Conservation (phyloP, 257 asterid genomes). For the Capsicum pubescens region DNA sequence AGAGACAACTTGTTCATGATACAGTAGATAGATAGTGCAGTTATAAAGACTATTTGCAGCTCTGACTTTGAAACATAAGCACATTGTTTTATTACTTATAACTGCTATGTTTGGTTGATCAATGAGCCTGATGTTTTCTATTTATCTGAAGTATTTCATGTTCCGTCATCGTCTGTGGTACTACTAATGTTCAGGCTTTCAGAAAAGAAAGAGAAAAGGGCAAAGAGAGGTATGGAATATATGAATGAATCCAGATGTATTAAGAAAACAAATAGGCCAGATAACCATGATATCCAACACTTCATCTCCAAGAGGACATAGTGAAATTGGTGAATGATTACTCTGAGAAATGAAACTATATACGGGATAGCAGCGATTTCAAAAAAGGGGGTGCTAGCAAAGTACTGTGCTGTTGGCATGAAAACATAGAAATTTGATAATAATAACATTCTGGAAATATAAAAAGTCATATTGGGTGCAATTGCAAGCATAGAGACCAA, state of each 20-base stretch:
- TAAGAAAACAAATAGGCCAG: neutral
- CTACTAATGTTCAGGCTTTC: too few species aligned
- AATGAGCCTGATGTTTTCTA: neutral
- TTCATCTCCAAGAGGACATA: neutral
- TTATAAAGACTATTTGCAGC: constrained; percentile 54
- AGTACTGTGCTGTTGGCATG: neutral
- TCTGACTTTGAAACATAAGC: constrained; percentile 35
- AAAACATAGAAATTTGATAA: neutral
- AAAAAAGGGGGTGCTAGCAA: neutral
- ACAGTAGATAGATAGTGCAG: neutral
- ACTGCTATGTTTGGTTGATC: neutral
- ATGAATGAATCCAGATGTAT: neutral
- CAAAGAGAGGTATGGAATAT: neutral
- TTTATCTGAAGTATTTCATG: neutral
- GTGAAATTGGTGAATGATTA: neutral
- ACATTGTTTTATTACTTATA: constrained; percentile 2
- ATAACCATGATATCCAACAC: neutral
- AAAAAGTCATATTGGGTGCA: neutral
- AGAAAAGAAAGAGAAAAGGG: too few species aligned
- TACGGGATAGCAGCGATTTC: neutral
- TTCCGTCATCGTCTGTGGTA: neutral
- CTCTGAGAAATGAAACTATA: neutral
- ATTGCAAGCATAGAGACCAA: neutral
- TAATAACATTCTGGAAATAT: neutral
- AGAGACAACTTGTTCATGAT: neutral